Evolutionary conservation across 176 grass and related monocot species (phyloP), one percentile per base, ranked within the genome.

Genomic region (Pontederia crassipes): DNA sequence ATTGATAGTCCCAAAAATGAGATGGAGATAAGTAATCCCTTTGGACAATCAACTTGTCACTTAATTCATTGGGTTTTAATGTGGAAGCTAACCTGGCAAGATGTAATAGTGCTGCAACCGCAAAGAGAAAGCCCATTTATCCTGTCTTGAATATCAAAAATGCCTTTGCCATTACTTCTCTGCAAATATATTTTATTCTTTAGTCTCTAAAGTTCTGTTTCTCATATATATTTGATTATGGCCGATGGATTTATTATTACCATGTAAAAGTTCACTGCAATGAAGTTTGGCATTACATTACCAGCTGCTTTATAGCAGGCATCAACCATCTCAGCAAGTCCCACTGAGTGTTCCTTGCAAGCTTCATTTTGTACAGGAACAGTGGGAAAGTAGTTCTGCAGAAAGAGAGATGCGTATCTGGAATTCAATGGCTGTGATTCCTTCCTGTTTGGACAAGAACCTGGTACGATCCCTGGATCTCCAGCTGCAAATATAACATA

Each of bases 181-280:
- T 97, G 84, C 66, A 78, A 63, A 79, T 57, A 71, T 24, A 17
- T 62, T 49, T 49, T 46, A 58, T 45, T 45, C 32, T 79, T 72
- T 74, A 69, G 53, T 45, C 26, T 79, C 68, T 74, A 69, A 67
- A 46, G 3, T 16, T 79, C 12, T 8, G 24, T 62, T 54, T 35
- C 35, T 55, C 57, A 28, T 51, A 27, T 12, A 67, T 10, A 28
- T 54, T 28, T 13, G 26, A 26, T 67, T 66, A 17, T 59, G 45
- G 56, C 62, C 46, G 17, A 62, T 14, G 17, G 55, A 46, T 7
- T 29, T 48, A 63, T 28, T 74, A 62, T 63, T 86, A 90, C 93
- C 93, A 97, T 97, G 79, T 97, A 97, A 64, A 91, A 97, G 61
- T 97, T 92, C 52, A 97, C 79, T 74, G 93, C 81, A 70, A 97